Conservation (phyloP, 1,139 yeast genomes). For the Geotrichum aggregatum region DNA sequence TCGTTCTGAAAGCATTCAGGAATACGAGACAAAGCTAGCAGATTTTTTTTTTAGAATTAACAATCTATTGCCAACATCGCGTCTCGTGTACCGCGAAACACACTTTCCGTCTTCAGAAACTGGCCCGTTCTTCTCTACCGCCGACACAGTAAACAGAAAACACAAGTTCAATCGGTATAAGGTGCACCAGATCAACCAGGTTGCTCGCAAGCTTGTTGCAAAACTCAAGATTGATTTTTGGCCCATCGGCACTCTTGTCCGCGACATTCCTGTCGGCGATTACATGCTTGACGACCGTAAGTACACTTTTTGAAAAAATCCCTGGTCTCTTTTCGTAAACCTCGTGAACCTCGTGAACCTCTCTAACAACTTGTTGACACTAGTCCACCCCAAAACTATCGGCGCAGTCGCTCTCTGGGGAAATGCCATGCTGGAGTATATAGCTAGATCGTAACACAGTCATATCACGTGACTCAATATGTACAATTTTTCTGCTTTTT, state of each 20-base stretch:
- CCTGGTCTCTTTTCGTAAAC: no score
- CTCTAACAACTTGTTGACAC: not conserved
- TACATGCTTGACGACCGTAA: constrained; percentile 23
- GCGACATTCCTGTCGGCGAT: constrained; percentile 21
- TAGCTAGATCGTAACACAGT: constrained; percentile 16
- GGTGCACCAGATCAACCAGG: constrained; percentile 22
- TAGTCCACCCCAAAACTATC: constrained; percentile 21
- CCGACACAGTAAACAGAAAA: constrained; percentile 16
- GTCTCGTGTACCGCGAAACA: constrained; percentile 21
- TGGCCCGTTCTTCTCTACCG: constrained; percentile 20
- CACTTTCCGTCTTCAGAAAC: constrained; percentile 21
- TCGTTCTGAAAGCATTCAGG: constrained; percentile 12
- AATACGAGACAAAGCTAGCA: constrained; percentile 17
- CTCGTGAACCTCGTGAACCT: no score
- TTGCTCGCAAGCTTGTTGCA: constrained; percentile 14
- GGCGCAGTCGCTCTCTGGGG: constrained; percentile 24
- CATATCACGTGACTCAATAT: constrained; percentile 9
- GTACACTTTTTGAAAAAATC: no score
- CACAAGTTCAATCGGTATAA: constrained; percentile 20
- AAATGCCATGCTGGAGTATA: constrained; percentile 21
- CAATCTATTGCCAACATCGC: constrained; percentile 13
- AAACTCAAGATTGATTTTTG: constrained; percentile 17
- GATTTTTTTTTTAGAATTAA: constrained; percentile 9
- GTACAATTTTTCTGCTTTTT: not conserved
- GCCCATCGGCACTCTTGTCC: constrained; percentile 23